phyloP scores from a whole-genome alignment of 129 eudicot genomes.

The Lactuca sativa region DNA sequence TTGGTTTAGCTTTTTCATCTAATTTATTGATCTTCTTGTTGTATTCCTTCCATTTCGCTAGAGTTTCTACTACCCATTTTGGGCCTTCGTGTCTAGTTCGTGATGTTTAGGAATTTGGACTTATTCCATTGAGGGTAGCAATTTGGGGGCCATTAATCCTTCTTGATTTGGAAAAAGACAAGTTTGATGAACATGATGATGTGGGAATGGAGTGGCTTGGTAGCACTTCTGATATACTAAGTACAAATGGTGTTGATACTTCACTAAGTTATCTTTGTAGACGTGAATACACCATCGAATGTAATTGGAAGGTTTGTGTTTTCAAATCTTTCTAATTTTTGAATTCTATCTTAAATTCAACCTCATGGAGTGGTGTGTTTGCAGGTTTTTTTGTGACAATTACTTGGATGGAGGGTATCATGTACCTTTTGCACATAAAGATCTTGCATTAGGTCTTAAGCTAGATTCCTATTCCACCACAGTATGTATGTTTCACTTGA shows the following conservation, averaged over 20 bases:
- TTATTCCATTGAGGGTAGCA: constrained; percentile 66
- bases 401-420: constrained; percentile 97
- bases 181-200: constrained; percentile 19
- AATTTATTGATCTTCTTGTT: too few species aligned
- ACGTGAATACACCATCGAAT: constrained; percentile 78
- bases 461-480: constrained; percentile 76
- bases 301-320: constrained; percentile 91
- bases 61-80: too few species aligned
- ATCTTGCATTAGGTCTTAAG: constrained; percentile 86
- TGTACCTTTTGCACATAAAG: constrained; percentile 92
- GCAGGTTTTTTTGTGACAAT: constrained; percentile 97
- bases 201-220: constrained; percentile 90
- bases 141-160: constrained; percentile 92
- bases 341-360: background rate
- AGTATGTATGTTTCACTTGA: constrained; percentile 41
- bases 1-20: too few species aligned
- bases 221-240: constrained; percentile 58
- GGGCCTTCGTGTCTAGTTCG: too few species aligned
- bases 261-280: constrained; percentile 70
- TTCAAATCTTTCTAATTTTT: background rate
- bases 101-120: constrained; percentile 84
- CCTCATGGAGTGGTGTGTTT: constrained; percentile 12
- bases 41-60: too few species aligned
- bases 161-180: constrained; percentile 50
- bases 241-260: constrained; percentile 61